Base-by-base conservation (phyloP, 441 rosid genomes). In the Melastoma candidum region DNA sequence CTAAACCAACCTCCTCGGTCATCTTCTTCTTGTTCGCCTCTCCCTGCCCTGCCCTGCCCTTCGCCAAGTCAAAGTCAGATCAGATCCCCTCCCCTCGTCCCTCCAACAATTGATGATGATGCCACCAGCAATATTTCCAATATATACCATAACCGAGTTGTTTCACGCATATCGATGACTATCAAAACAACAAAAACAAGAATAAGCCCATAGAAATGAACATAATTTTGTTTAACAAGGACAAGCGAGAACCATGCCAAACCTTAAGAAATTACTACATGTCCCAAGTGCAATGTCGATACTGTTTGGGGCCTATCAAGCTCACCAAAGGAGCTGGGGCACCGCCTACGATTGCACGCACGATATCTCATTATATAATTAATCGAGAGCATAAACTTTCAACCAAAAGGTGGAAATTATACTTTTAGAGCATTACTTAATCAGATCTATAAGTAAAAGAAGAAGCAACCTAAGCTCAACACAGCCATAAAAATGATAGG, bases 181-280 rank as follows among this genome's bases (percentile, higher is more conserved):
- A 52, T 48, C 47, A 39, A 29, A 51, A 2, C 14, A 48, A 7
- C 29, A 54, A 48, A 8, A 24, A 48, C 7, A 54, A 48, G 1
- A 27, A n/a, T 26, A 26, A 11, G 9, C 2, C 0, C 43, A 44
- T 10, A 46, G 24, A 1, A 14, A 10, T 22, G n/a, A 5, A 3
- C n/a, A 7, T n/a, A 14, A n/a, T 3, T 10, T 11, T 41, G 22
- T 11, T 11, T 5, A 29, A 12, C 13, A 22, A 62, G 43, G 5
- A 11, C 45, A 11, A 52, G 47, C 39, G 26, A 22, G 57, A 9
- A 3, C 13, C 26, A 52, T 12, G 5, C 13, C 8, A 36, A 52
- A 90, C 97, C 96, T 93, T 97, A 59, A 95, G 85, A 76, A 93
- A 93, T 65, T 78, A 83, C 71, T 75, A 89, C 57, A 93, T 89